These are phyloP conservation scores for Akanthomyces lecanii DNA, from an alignment of 2,329 filamentous ascomycete genomes.

Conservation along the genomic window DNA sequence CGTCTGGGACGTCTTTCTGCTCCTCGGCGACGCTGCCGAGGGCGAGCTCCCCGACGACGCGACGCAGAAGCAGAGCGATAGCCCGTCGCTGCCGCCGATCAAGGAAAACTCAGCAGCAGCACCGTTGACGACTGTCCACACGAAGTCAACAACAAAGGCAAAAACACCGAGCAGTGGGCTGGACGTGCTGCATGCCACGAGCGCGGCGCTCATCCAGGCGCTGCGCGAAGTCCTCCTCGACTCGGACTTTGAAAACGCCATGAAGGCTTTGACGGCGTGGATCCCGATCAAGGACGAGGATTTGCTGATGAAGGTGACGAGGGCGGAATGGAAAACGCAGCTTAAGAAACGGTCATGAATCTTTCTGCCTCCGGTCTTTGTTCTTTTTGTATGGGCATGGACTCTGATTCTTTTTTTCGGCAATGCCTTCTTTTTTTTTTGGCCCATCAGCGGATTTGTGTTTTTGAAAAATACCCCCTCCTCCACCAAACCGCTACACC, in stretches of 20 bases:
- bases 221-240: slow-evolving; percentile 84
- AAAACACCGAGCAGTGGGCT: slow-evolving; percentile 48
- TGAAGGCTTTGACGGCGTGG: slow-evolving; percentile 95
- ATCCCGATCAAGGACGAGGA: slow-evolving; percentile 93
- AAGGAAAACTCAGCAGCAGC: slow-evolving; percentile 12
- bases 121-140: slow-evolving; percentile 1
- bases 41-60: slow-evolving; percentile 20
- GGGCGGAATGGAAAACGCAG: slow-evolving; percentile 75
- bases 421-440: too few relatives aligned
- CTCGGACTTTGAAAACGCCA: slow-evolving; percentile 94
- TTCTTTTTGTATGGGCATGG: neutral
- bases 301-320: slow-evolving; percentile 83
- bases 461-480: neutral
- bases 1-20: slow-evolving; percentile 97
- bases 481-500: neutral
- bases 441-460: neutral
- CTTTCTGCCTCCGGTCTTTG: neutral
- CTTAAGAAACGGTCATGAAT: slow-evolving; percentile 41
- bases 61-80: neutral
- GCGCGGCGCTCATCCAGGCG: slow-evolving; percentile 84
- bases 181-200: slow-evolving; percentile 84
- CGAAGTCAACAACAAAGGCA: slow-evolving; percentile 18
- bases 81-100: slow-evolving; percentile 17
- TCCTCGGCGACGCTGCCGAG: slow-evolving; percentile 72
- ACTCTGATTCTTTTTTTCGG: too few relatives aligned